Conservation (phyloP, 805 yeast species). For the Pichia phayaonensis region DNA sequence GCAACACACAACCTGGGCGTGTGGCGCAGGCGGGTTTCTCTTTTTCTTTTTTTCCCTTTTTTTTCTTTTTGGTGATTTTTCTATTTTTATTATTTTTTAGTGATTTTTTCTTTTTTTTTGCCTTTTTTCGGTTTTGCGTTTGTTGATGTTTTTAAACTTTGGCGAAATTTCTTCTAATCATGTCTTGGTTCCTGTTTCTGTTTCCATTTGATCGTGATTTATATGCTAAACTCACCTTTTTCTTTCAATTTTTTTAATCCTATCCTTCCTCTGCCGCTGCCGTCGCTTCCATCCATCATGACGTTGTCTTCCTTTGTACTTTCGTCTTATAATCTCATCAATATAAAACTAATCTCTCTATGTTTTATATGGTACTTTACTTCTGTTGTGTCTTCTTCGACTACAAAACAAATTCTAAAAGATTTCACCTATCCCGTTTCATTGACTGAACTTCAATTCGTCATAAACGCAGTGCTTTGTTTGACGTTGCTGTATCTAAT, state of each 20-base stretch:
- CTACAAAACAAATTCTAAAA: conserved; percentile 69
- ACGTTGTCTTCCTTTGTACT: background rate
- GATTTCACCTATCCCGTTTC: conserved; percentile 77
- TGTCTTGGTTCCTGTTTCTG: background rate
- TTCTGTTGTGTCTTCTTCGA: conserved; percentile 73
- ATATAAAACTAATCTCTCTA: conserved; percentile 30
- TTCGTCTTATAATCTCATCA: conserved; percentile 16
- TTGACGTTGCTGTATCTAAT: conserved; percentile 26
- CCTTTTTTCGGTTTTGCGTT: no score
- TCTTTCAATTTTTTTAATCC: no score
- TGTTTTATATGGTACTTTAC: conserved; percentile 76
- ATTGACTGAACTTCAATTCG: conserved; percentile 79
- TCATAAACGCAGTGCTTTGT: conserved; percentile 61
- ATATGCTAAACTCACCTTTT: no score
- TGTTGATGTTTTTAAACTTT: background rate
- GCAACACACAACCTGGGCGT: no score
- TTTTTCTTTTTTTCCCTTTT: background rate
- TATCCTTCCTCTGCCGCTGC: no score
- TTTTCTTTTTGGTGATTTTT: background rate
- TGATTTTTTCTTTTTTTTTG: background rate
- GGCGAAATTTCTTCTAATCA: background rate
- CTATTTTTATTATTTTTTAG: background rate
- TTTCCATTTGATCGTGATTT: no score
- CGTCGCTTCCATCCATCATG: no score
- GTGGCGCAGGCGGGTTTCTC: background rate